Evolutionary conservation across 352 stramenopile genomes (phyloP), one percentile per base, ranked within the genome.

Genomic region (Globisporangium nodosum): DNA sequence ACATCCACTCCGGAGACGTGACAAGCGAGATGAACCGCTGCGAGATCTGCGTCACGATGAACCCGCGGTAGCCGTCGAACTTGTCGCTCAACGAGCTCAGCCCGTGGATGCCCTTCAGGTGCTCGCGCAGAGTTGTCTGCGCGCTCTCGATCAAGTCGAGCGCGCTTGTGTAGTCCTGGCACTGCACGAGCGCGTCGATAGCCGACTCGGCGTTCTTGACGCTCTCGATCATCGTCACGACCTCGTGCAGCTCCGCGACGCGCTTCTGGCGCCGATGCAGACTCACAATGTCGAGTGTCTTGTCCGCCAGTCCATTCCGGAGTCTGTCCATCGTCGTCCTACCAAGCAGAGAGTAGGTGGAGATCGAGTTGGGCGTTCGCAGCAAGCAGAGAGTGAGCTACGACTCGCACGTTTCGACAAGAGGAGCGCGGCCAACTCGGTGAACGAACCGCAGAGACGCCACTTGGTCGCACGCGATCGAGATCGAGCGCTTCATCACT

Each of bases 211-310:
- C 83, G 61, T 85, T 85, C 62, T 91, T 94, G 31, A 94, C 81
- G 35, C 82, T 80, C 62, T 94, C 83, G 48, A 94, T 86, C 78
- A 91, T 88, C 18, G 81, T 79, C 47, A 91, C 77, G 52, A 92
- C 65, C 68, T 92, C 80, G 53, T 92, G 79, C 5, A 94, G 67
- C 64, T 92, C 81, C 0, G 81, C 82, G 31, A 93, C 88, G 11
- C 81, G 77, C 57, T 92, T 92, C 53, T 92, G 85, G 12, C 82
- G 70, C 18, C 80, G 75, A 55, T 94, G 82, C n/a, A 94, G 72
- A 60, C 80, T 92, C 61, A 94, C 78, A 58, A 94, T 94, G 52
- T 91, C 85, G 35, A 94, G 72, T 2, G 85, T 91, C 65, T 92
- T 92, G 60, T 92, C 81, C 7, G 85, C 83, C 2, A 94, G 69